Percentiles rank a stretch among this genome's conserved stretches.
These are phyloP conservation scores for Xylogone sp. DNA, from an alignment of 2,329 filamentous ascomycete species.

Conservation along the genomic window DNA sequence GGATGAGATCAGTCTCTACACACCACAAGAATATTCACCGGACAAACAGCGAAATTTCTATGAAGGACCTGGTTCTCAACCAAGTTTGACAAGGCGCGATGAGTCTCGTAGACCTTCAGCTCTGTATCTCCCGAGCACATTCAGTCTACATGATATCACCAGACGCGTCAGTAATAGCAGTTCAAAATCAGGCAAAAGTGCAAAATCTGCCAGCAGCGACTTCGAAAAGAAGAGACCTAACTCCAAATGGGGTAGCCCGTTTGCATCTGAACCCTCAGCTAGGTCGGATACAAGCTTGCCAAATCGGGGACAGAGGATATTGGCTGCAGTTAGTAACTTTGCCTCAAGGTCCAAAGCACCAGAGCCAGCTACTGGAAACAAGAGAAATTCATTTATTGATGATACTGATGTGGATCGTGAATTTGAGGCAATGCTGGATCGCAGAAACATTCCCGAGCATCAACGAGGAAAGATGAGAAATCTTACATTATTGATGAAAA, in stretches of 20 bases:
- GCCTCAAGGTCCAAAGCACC: constrained; percentile 46
- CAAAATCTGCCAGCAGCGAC: neutral
- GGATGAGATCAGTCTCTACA: constrained; percentile 29
- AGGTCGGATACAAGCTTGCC: constrained; percentile 27
- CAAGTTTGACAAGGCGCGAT: constrained; percentile 21
- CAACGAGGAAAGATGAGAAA: constrained; percentile 94
- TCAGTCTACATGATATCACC: constrained; percentile 28
- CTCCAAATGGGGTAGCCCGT: constrained; percentile 21
- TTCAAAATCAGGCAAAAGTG: constrained; percentile 17
- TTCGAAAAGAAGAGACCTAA: constrained; percentile 17
- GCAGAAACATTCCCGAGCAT: constrained; percentile 89
- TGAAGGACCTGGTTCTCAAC: constrained; percentile 17
- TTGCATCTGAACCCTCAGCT: constrained; percentile 24
- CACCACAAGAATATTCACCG: constrained; percentile 25
- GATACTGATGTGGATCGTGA: constrained; percentile 53
- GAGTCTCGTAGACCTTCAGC: constrained; percentile 22
- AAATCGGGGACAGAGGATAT: constrained; percentile 52
- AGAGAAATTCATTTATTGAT: constrained; percentile 32
- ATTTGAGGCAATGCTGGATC: constrained; percentile 66
- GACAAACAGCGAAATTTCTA: constrained; percentile 27
- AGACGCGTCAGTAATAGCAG: constrained; percentile 21
- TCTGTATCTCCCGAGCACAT: constrained; percentile 29
- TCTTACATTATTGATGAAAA: constrained; percentile 84
- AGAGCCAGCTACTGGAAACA: constrained; percentile 16
- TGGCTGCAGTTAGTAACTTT: constrained; percentile 61